These are phyloP conservation scores for Millerozyma miso DNA, from an alignment of 805 yeast species.

Conservation along the genomic window DNA sequence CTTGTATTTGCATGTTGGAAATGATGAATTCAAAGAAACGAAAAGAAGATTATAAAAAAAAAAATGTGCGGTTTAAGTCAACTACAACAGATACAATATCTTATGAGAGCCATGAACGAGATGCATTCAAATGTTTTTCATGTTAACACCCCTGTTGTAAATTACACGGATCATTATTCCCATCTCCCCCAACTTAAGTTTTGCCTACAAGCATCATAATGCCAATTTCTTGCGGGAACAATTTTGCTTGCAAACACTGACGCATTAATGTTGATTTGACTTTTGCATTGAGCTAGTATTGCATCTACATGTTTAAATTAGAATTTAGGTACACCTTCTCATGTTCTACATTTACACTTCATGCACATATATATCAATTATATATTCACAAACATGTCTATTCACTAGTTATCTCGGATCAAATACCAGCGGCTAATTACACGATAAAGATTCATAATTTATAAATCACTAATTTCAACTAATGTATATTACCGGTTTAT, in stretches of 20 bases:
- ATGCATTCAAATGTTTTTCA: neutral
- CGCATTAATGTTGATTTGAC: too few relatives aligned
- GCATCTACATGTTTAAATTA: neutral
- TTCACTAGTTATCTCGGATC: neutral
- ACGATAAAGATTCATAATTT: neutral
- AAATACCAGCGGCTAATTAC: neutral
- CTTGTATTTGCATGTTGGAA: neutral
- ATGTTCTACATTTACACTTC: neutral
- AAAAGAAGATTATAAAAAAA: too few relatives aligned
- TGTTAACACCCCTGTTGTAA: neutral
- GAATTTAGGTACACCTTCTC: neutral
- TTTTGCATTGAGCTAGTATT: neutral
- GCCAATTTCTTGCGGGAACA: too few relatives aligned
- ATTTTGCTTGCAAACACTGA: too few relatives aligned
- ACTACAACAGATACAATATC: neutral
- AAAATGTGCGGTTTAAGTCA: neutral
- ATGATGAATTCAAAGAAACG: neutral
- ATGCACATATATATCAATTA: neutral
- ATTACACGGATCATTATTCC: neutral
- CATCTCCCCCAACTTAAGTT: neutral
- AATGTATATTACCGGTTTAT: neutral
- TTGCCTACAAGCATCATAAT: neutral
- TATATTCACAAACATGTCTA: neutral
- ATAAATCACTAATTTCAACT: neutral
- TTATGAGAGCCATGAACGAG: neutral